These are phyloP conservation scores for Colletotrichum spaethianum DNA, from an alignment of 2,329 filamentous ascomycete genomes.

Conservation along the genomic window DNA sequence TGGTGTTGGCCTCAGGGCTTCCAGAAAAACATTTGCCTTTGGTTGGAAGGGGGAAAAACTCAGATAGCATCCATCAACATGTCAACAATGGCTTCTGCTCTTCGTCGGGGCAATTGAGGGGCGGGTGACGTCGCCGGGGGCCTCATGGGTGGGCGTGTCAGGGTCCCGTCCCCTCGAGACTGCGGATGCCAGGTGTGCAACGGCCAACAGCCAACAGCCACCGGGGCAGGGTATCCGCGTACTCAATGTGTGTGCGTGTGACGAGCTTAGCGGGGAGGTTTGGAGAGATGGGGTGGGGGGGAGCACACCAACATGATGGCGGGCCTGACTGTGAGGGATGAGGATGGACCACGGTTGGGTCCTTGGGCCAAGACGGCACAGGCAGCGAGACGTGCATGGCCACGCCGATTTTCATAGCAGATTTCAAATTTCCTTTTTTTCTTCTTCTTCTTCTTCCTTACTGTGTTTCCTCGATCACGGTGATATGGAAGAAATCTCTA, in stretches of 20 bases:
- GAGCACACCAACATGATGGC: neutral
- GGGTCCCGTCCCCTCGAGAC: conserved; percentile 17
- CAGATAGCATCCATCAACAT: too few species aligned
- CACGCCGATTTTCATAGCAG: conserved; percentile 1
- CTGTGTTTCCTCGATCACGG: neutral
- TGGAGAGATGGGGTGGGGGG: conserved; percentile 17
- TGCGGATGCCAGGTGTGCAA: conserved; percentile 31
- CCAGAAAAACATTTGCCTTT: neutral
- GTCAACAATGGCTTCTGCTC: conserved; percentile 16
- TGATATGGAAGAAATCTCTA: neutral
- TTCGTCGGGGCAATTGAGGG: conserved; percentile 14
- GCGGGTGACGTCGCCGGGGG: conserved; percentile 38
- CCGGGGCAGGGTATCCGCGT: conserved; percentile 2
- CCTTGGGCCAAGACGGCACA: conserved; percentile 18
- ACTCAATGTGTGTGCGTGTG: conserved; percentile 22
- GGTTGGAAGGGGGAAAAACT: neutral
- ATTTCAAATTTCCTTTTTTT: conserved; percentile 8
- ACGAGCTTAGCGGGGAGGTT: conserved; percentile 27
- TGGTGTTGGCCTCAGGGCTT: neutral
- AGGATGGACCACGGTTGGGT: conserved; percentile 21
- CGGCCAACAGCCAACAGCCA: conserved; percentile 18
- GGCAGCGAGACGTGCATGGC: conserved; percentile 15
- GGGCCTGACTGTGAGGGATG: neutral
- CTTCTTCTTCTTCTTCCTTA: neutral
- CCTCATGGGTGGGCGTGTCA: conserved; percentile 25